A percentile compares a stretch with the other conserved stretches of the same genome.
phyloP scores from a whole-genome alignment of 2,329 filamentous ascomycete genomes.

The Ophiocordyceps sinensis region DNA sequence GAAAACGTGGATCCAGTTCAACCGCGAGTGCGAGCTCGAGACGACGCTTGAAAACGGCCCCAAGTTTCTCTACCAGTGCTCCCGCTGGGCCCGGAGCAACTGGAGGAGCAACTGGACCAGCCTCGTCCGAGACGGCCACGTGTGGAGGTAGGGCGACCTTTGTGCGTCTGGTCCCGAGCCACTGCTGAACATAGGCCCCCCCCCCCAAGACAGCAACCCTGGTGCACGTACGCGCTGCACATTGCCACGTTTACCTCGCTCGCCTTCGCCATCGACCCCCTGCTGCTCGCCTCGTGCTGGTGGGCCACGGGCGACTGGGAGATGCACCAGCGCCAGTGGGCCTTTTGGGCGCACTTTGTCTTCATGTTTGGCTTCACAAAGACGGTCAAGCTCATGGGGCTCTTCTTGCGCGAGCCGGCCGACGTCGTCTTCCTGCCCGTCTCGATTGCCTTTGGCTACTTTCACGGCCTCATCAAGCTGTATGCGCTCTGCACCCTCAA shows the following conservation, averaged over 20 bases:
- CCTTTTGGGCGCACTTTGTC: constrained; percentile 46
- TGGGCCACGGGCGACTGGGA: constrained; percentile 52
- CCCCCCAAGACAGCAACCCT: constrained; percentile 85
- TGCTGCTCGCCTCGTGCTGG: constrained; percentile 56
- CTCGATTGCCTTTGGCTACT: constrained; percentile 84
- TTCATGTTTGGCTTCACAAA: constrained; percentile 80
- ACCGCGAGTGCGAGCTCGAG: constrained; percentile 78
- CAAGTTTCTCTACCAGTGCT: constrained; percentile 86
- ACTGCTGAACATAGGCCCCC: constrained; percentile 1
- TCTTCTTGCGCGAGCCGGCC: constrained; percentile 71
- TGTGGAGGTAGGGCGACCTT: constrained; percentile 49
- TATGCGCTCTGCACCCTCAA: constrained; percentile 73
- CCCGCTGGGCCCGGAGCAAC: constrained; percentile 91
- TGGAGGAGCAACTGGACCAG: constrained; percentile 96
- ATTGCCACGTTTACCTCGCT: constrained; percentile 85
- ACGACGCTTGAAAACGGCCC: constrained; percentile 82
- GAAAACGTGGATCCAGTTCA: constrained; percentile 93
- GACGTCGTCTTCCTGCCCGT: constrained; percentile 69
- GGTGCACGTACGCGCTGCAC: constrained; percentile 88
- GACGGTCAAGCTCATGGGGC: constrained; percentile 75
- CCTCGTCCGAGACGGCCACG: constrained; percentile 66
- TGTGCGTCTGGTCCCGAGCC: not conserved
- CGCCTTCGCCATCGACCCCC: constrained; percentile 63
- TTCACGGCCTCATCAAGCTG: constrained; percentile 84
- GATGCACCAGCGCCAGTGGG: constrained; percentile 31